A percentile compares a stretch with the other conserved stretches of the same genome.
Conservation (phyloP, 306 rosid species). For the Chamaecrista fasciculata region DNA sequence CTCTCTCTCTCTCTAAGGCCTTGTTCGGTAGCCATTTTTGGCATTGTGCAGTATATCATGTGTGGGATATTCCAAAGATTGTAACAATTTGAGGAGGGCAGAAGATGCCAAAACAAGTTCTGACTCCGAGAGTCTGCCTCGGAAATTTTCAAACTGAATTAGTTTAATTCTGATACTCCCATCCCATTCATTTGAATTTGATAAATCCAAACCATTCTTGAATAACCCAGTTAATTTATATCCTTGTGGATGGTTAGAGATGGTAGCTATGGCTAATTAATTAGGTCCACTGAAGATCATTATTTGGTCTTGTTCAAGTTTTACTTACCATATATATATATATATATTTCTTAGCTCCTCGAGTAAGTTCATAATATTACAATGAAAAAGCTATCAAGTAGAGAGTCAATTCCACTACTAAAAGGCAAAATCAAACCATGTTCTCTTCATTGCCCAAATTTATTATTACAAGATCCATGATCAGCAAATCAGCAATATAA, state of each 20-base stretch:
- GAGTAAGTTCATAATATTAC: not conserved
- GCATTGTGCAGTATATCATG: too few species aligned
- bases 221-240: not conserved
- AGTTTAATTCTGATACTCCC: too few species aligned
- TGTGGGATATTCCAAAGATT: too few species aligned
- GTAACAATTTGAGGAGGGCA: too few species aligned
- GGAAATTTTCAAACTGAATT: constrained; percentile 38
- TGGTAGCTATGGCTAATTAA: too few species aligned
- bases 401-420: not conserved
- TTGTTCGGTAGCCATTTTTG: too few species aligned
- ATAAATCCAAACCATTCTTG: not conserved
- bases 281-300: not conserved
- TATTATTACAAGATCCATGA: not conserved
- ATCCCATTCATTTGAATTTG: too few species aligned
- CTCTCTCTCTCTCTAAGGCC: too few species aligned
- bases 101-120: constrained; percentile 54
- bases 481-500: not conserved
- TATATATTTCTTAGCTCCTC: too few species aligned
- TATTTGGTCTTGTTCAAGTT: not conserved
- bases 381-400: not conserved
- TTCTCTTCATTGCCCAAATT: not conserved
- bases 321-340: not conserved
- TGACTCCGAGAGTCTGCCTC: constrained; percentile 57
- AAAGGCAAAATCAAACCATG: not conserved
- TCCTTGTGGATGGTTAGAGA: too few species aligned